Evolutionary conservation across 176 grass and related monocot species (phyloP), one percentile per base, ranked within the genome.

Genomic region (Alopecurus myosuroides): DNA sequence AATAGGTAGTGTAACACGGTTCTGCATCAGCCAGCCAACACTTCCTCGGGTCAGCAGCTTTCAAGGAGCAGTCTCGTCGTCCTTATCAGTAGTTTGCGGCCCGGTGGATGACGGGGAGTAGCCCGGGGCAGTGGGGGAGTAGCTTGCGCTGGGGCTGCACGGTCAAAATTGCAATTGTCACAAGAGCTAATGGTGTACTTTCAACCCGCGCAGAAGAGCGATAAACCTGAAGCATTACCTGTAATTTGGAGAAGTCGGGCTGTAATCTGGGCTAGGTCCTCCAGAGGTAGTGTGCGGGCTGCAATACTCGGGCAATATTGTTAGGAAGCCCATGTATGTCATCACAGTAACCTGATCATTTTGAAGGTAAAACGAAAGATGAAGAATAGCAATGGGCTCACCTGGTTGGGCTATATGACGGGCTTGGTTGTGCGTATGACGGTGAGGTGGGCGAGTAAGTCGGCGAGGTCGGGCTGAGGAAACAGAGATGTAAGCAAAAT

Each of bases 371-470:
- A 37, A 63, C 9, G 44, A n/a, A 14, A 15, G 10, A 63, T 7
- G 17, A 68, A 19, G 20, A 35, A 77, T 26, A 34, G 28, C 23
- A 13, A 77, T 14, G 2, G 25, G 57, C 82, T 80, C 80, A 95
- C 93, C 96, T 95, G 9, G 91, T 94, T 31, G 93, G 96, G 83
- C 96, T 95, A 78, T 98, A 95, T 18, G 96, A 90, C 0, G 96
- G 96, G 53, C 93, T 93, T 52, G 93, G 79, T 30, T 92, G 93
- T 10, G 96, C 90, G 90, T 89, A 94, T 6, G 96, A 94, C 33
- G 93, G 93, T n/a, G 96, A 98, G 25, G 93, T 98, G 35, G 96
- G 93, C 1, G 96, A 98, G 84, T 95, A 98, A 3, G 91, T 86
- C 13, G 89, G 93, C 48, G 93, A 98, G 4, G 97, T 92, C 39